Base-by-base conservation (phyloP, 2,329 filamentous ascomycete species). In the Colletotrichum shisoi region DNA sequence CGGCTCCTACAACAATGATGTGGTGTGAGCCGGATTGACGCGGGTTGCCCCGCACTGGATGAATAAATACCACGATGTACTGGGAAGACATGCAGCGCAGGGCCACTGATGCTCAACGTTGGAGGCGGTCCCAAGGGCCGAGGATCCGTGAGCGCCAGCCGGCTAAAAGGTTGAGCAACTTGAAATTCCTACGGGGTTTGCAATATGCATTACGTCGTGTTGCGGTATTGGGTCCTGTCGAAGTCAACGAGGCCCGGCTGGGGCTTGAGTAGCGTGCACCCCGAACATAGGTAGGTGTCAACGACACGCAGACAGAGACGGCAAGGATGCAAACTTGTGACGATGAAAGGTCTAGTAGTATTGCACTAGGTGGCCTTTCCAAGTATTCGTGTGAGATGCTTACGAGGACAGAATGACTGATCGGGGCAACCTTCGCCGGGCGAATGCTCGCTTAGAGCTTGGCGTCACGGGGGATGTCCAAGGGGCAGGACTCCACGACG, bases 11-110 rank as follows among this genome's bases (percentile, higher is more conserved):
- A 52, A 24, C n/a, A 9, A 48, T 21, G 39, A 21, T 46, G 46
- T 17, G 27, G n/a, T n/a, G 44, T 45, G 6, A 24, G 39, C 42
- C 21, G n/a, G 34, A 40, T 52, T 59, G 53, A 56, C 19, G 59
- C 46, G 13, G 40, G 44, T 34, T 67, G 63, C 63, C 58, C 63
- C 46, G 60, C 60, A 58, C n/a, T 57, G 34, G 31, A 42, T 19
- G 34, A 46, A 49, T 19, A 34, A 52, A 53, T 39, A 67, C 46
- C 31, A 54, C 40, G 48, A 64, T 58, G 64, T 44, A 13, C 34
- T 53, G 31, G 51, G 54, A 44, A 39, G 31, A 44, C 62, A 61
- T 27, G 31, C 62, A 53, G 51, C 49, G 21, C 62, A 53, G 51
- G 57, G 42, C 31, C n/a, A 39, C 34, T 66, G 21, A 21, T 13